These are phyloP conservation scores for Russula dissimulans DNA, from an alignment of 768 basidiomycete genomes.

Conservation along the genomic window DNA sequence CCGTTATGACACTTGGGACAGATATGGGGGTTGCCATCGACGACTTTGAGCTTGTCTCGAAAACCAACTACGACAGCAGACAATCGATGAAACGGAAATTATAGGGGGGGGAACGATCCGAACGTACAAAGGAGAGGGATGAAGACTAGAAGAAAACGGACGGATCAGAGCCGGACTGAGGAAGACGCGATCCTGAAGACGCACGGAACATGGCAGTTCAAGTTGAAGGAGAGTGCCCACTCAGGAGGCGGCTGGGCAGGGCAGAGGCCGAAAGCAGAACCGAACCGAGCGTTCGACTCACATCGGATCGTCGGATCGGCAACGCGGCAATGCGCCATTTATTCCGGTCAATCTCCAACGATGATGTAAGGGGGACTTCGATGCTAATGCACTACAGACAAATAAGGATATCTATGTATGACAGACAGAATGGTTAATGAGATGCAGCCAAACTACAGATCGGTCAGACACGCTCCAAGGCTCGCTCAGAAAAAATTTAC, in stretches of 20 bases:
- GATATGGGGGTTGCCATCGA: conserved; percentile 43
- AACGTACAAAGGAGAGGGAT: conserved; percentile 29
- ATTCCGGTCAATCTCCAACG: background rate
- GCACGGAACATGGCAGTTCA: conserved; percentile 8
- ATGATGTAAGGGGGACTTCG: conserved; percentile 6
- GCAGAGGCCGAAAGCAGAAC: too few species aligned
- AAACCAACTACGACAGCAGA: conserved; percentile 47
- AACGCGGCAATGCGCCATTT: too few species aligned
- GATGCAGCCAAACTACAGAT: conserved; percentile 7
- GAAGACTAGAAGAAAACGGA: conserved; percentile 24
- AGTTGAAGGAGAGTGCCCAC: background rate
- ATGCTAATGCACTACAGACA: conserved; percentile 15
- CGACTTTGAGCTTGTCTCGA: conserved; percentile 47
- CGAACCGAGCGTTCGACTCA: too few species aligned
- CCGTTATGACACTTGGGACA: conserved; percentile 72
- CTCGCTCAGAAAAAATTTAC: background rate
- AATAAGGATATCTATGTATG: conserved; percentile 21
- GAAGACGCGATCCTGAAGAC: background rate
- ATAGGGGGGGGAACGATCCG: conserved; percentile 2
- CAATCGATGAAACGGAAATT: background rate
- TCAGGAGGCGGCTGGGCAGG: too few species aligned
- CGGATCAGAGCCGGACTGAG: background rate
- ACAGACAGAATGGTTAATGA: conserved; percentile 11
- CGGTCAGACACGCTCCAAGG: background rate
- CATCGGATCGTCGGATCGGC: too few species aligned